phyloP scores from a whole-genome alignment of 1,284 basidiomycete species.

The Papiliotrema laurentii region DNA sequence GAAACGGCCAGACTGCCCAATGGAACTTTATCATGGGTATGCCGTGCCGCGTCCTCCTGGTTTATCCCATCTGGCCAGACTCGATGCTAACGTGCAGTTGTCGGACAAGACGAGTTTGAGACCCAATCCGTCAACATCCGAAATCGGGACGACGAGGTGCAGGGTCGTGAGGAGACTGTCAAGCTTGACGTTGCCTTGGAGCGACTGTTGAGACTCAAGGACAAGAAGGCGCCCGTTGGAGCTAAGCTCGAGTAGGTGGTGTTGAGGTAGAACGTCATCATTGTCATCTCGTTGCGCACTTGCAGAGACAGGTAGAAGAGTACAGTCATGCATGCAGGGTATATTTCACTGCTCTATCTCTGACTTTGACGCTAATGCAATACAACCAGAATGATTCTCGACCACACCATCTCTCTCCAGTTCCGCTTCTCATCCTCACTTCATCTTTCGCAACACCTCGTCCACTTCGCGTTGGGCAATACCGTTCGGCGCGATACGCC shows the following conservation, averaged over 20 bases:
- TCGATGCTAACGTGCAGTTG: conserved; percentile 66
- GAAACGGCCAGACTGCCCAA: conserved; percentile 85
- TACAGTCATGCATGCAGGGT: neutral
- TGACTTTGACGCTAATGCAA: too few relatives aligned
- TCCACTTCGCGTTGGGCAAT: conserved; percentile 73
- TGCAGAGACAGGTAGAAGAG: neutral
- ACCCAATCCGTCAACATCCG: conserved; percentile 85
- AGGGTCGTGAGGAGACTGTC: conserved; percentile 46
- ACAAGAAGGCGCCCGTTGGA: conserved; percentile 12
- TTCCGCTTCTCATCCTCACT: neutral
- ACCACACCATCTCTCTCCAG: too few relatives aligned
- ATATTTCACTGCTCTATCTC: neutral
- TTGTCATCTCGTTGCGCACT: too few relatives aligned
- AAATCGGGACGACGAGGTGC: conserved; percentile 76
- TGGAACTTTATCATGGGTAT: conserved; percentile 98
- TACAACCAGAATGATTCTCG: too few relatives aligned
- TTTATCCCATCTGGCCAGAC: neutral
- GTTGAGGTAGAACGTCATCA: neutral
- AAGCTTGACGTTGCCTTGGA: conserved; percentile 35
- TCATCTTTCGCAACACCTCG: conserved; percentile 51
- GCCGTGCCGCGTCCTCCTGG: neutral
- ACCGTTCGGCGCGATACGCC: conserved; percentile 67
- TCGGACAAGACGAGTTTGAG: conserved; percentile 88
- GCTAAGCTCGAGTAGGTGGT: conserved; percentile 4
- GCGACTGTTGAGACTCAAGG: conserved; percentile 38